Conservation (phyloP, 176 grass and related monocot species). For the Avena insularis region DNA sequence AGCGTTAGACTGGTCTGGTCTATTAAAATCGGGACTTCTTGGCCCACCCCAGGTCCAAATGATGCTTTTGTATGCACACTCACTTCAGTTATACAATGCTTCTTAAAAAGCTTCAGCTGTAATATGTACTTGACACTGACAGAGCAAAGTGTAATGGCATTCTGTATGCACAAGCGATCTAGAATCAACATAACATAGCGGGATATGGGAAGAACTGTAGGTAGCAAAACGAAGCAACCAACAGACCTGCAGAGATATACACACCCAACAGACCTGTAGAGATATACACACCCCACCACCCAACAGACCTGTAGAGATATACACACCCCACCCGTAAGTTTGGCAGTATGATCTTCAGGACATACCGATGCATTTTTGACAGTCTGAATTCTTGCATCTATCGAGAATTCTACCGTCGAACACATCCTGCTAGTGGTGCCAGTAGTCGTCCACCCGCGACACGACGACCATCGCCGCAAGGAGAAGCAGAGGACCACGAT, state of each 20-base stretch:
- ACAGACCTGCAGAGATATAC: conserved; percentile 6
- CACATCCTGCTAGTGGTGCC: conserved; percentile 67
- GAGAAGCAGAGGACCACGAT: conserved; percentile 50
- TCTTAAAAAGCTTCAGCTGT: no score
- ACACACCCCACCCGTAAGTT: background rate
- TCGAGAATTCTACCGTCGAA: conserved; percentile 47
- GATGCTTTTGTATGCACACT: background rate
- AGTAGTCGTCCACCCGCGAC: conserved; percentile 56
- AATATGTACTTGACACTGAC: no score
- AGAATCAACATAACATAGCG: conserved; percentile 10
- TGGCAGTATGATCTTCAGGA: background rate
- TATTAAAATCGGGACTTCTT: background rate
- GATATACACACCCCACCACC: no score
- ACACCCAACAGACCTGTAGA: no score
- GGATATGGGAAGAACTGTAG: conserved; percentile 50
- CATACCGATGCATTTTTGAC: no score
- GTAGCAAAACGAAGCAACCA: conserved; percentile 53
- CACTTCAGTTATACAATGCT: no score
- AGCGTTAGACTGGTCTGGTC: background rate
- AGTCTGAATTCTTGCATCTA: background rate
- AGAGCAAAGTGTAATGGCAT: background rate
- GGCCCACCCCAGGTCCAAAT: background rate
- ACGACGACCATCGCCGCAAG: conserved; percentile 47
- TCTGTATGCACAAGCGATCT: background rate
- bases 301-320: background rate